Conservation (phyloP, 2,329 filamentous ascomycete genomes). For the Microdochium trichocladiopsis region DNA sequence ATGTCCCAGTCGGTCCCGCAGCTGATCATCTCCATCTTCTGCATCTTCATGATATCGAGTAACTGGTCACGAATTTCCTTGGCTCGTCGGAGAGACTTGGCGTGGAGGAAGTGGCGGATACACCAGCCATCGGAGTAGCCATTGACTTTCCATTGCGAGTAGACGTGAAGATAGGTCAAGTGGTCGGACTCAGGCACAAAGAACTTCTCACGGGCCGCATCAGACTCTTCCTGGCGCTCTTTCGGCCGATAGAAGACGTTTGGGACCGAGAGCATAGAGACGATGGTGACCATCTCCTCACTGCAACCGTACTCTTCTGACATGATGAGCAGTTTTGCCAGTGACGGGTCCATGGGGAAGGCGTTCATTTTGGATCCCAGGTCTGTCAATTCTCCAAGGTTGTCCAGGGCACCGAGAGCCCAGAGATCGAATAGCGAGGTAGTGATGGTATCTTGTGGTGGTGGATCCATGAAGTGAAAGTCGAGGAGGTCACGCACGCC, state of each 20-base stretch:
- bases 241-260: slow-evolving; percentile 96
- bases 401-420: slow-evolving; percentile 89
- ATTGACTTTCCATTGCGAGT: slow-evolving; percentile 90
- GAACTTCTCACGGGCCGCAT: slow-evolving; percentile 93
- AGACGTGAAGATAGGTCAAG: slow-evolving; percentile 90
- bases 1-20: slow-evolving; percentile 97
- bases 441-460: slow-evolving; percentile 94
- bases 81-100: slow-evolving; percentile 85
- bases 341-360: slow-evolving; percentile 95
- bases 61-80: slow-evolving; percentile 94
- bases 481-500: slow-evolving; percentile 91
- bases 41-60: slow-evolving; percentile 86
- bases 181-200: slow-evolving; percentile 98
- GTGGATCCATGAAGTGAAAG: slow-evolving; percentile 99
- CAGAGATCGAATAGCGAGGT: slow-evolving; percentile 97
- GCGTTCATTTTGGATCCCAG: slow-evolving; percentile 91
- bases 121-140: slow-evolving; percentile 90
- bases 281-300: slow-evolving; percentile 97
- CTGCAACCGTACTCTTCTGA: slow-evolving; percentile 85
- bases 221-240: slow-evolving; percentile 93
- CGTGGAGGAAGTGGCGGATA: slow-evolving; percentile 84
- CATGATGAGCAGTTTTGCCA: slow-evolving; percentile 92
- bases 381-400: slow-evolving; percentile 82
- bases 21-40: slow-evolving; percentile 80
- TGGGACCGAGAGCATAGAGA: slow-evolving; percentile 95